These are phyloP conservation scores for Fusarium musae DNA, from an alignment of 2,329 filamentous ascomycete species.

Conservation along the genomic window DNA sequence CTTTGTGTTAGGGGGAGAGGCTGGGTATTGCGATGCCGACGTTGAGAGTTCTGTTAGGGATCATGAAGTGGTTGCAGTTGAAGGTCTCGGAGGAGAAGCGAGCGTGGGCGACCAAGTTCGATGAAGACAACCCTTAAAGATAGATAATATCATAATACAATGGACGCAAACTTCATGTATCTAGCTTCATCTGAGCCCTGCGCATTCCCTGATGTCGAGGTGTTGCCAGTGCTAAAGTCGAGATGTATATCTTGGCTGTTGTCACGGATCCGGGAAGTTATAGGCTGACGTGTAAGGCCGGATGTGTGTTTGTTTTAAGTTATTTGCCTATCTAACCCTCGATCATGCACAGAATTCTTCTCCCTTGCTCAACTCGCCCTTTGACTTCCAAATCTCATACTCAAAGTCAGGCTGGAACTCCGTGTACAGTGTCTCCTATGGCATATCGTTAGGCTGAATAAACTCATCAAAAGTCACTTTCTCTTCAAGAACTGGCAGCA, in stretches of 20 bases:
- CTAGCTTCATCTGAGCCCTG: not conserved
- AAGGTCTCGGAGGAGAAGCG: not conserved
- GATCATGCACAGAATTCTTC: not conserved
- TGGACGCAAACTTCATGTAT: not conserved
- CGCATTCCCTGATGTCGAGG: not conserved
- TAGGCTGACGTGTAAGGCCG: not conserved
- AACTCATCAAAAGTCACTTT: not conserved
- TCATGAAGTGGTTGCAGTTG: not conserved
- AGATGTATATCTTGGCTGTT: not conserved
- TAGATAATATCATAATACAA: not conserved
- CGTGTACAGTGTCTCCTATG: not conserved
- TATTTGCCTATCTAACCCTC: not conserved
- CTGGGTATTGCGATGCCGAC: not conserved
- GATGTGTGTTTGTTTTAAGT: not conserved
- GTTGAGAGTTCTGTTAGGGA: not conserved
- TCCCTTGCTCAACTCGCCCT: not conserved
- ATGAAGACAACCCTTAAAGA: not conserved
- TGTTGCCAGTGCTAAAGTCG: not conserved
- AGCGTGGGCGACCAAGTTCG: not conserved
- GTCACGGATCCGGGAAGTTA: not conserved
- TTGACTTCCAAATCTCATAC: not conserved
- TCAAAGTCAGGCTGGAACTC: not conserved
- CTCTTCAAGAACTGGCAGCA: not conserved
- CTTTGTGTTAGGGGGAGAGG: not conserved
- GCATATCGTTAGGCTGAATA: not conserved